A percentile compares a stretch with the other conserved stretches of the same genome.
Conservation (phyloP, 495 filamentous ascomycete genomes). For the Aspergillus sparsus region DNA sequence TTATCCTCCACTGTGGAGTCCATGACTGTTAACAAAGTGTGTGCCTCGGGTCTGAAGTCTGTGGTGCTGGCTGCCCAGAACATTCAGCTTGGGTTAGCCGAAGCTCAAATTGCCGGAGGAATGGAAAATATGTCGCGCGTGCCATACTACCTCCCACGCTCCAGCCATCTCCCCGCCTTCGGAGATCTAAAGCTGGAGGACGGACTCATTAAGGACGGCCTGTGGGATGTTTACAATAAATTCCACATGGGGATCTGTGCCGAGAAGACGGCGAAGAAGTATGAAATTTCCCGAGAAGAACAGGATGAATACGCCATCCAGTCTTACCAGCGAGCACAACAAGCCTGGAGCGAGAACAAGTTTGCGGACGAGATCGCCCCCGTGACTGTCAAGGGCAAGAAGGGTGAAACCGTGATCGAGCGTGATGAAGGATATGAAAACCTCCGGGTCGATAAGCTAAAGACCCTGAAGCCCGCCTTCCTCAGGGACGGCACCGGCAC, state of each 20-base stretch:
- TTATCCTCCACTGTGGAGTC: conserved; percentile 77
- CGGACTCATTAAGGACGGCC: conserved; percentile 89
- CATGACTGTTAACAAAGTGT: conserved; percentile 95
- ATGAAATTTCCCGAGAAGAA: conserved; percentile 72
- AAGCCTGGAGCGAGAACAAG: conserved; percentile 76
- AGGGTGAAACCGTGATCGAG: conserved; percentile 75
- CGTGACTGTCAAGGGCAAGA: conserved; percentile 79
- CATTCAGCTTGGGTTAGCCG: conserved; percentile 84
- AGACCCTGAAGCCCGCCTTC: conserved; percentile 88
- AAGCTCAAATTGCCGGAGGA: conserved; percentile 87
- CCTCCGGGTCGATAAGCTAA: conserved; percentile 80
- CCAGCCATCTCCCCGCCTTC: conserved; percentile 74
- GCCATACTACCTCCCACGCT: conserved; percentile 84
- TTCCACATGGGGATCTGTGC: conserved; percentile 98
- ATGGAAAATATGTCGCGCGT: conserved; percentile 98
- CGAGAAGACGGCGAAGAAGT: conserved; percentile 91
- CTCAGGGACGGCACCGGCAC: conserved; percentile 80
- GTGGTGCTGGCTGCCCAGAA: conserved; percentile 88
- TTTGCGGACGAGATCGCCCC: conserved; percentile 88
- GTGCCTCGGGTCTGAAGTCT: conserved; percentile 90
- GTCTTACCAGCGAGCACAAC: conserved; percentile 83
- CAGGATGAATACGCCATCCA: conserved; percentile 90
- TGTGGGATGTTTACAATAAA: conserved; percentile 96
- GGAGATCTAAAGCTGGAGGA: conserved; percentile 86
- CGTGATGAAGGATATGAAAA: conserved; percentile 88